phyloP scores from a whole-genome alignment of 1,139 yeast species.

The Kluyveromyces sp. region DNA sequence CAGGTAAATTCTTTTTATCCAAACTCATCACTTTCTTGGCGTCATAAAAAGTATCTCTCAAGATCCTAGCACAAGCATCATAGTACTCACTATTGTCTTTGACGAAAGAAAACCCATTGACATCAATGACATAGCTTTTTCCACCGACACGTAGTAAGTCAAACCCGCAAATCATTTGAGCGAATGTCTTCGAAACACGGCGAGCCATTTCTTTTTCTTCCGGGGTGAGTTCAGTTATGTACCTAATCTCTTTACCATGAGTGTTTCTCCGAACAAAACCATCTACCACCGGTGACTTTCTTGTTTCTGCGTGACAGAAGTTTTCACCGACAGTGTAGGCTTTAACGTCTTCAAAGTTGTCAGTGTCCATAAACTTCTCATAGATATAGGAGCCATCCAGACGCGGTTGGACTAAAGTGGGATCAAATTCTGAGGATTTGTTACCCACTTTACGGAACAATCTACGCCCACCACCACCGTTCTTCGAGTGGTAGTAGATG shows the following conservation, averaged over 20 bases:
- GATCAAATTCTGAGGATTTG: conserved; percentile 94
- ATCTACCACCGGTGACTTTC: conserved; percentile 98
- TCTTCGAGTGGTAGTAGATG: conserved; percentile 78
- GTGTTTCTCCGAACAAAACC: conserved; percentile 97
- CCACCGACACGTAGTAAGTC: conserved; percentile 88
- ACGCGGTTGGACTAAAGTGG: conserved; percentile 64
- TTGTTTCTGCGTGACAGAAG: conserved; percentile 95
- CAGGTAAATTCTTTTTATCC: conserved; percentile 28
- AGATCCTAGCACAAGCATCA: conserved; percentile 71
- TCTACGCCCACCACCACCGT: conserved; percentile 97
- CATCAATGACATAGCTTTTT: conserved; percentile 88
- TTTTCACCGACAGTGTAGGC: conserved; percentile 93
- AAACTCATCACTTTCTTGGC: conserved; percentile 50
- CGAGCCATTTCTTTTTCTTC: conserved; percentile 77
- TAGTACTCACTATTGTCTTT: conserved; percentile 86
- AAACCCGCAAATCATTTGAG: conserved; percentile 97
- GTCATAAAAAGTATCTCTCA: conserved; percentile 62
- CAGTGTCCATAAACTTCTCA: conserved; percentile 95
- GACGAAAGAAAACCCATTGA: conserved; percentile 95
- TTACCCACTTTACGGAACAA: conserved; percentile 94
- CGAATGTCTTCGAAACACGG: conserved; percentile 65
- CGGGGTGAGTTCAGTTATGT: conserved; percentile 68
- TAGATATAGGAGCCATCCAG: conserved; percentile 88
- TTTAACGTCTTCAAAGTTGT: conserved; percentile 95
- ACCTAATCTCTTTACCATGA: conserved; percentile 93